These are phyloP conservation scores for Babesia bigemina DNA, from an alignment of 169 alveolate species.

Conservation along the genomic window DNA sequence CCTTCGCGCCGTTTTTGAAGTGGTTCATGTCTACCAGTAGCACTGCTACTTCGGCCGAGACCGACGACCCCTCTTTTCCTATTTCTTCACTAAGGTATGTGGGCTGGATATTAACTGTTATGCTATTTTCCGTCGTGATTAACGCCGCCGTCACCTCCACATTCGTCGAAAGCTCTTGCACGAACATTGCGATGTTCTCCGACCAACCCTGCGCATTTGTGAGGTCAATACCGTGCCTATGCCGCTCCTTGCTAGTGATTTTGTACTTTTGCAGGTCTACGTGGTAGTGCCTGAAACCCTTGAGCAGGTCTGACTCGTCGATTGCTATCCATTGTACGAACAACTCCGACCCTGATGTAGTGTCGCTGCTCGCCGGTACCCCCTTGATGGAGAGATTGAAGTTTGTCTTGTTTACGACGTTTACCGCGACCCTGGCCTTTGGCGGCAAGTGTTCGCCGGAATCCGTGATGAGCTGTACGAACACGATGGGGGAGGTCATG, in stretches of 20 bases:
- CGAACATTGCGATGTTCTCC: slow-evolving; percentile 16
- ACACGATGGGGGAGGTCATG: slow-evolving; percentile 5
- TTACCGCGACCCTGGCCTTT: not conserved
- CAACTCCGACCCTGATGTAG: not conserved
- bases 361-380: not conserved
- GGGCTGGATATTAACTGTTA: not conserved
- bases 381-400: not conserved
- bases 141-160: not conserved
- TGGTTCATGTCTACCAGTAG: slow-evolving; percentile 25
- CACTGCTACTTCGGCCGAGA: not conserved
- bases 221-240: not conserved
- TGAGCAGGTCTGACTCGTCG: not conserved
- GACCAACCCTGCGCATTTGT: not conserved
- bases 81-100: not conserved
- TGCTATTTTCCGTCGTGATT: not conserved
- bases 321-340: slow-evolving; percentile 13
- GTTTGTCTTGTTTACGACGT: not conserved
- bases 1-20: not conserved
- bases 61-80: not conserved
- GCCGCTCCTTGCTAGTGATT: not conserved
- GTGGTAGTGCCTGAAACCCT: slow-evolving; percentile 8
- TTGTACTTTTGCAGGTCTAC: slow-evolving; percentile 1
- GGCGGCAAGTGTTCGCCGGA: not conserved
- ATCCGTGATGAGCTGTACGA: slow-evolving; percentile 4
- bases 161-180: slow-evolving; percentile 4